Evolutionary conservation across 331 rosid species (phyloP).

Genomic region (Quercus lobata): DNA sequence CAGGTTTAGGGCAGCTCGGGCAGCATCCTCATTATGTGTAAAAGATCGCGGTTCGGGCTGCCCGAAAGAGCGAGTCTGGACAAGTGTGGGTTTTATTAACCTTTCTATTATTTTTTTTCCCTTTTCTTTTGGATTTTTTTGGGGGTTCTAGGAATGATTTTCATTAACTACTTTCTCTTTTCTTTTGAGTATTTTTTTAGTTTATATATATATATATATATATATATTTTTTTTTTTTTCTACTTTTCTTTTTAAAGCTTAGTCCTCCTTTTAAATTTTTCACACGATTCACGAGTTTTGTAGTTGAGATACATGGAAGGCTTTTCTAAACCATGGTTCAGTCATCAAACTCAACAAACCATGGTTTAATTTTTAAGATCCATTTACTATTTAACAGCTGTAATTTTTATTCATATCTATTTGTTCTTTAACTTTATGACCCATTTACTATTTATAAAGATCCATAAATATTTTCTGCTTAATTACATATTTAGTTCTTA

Average conservation of each 20-base stretch:
- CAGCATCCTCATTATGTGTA: slow-evolving; percentile 19
- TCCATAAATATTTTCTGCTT: neutral
- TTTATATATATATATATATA: neutral
- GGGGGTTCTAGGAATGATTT: neutral
- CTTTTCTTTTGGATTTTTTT: neutral
- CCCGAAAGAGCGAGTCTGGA: slow-evolving; percentile 47
- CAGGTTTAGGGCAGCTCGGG: slow-evolving; percentile 66
- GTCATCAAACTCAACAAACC: neutral
- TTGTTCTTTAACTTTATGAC: neutral
- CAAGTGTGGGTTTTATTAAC: slow-evolving; percentile 52
- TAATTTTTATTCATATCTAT: neutral
- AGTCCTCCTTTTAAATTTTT: no score
- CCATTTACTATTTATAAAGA: neutral
- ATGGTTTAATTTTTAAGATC: neutral
- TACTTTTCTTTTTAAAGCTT: neutral
- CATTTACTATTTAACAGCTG: no score
- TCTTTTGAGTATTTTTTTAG: slow-evolving; percentile 14
- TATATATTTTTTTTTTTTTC: neutral
- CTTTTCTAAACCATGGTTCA: slow-evolving; percentile 30
- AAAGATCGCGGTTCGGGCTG: slow-evolving; percentile 40
- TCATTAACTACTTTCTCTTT: slow-evolving; percentile 24
- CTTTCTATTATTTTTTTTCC: neutral
- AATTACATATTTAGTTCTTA: no score
- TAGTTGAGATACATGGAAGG: neutral
- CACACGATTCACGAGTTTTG: no score